Evolutionary conservation across 805 yeast species (phyloP).

Genomic region (Starmerella vaccinii): DNA sequence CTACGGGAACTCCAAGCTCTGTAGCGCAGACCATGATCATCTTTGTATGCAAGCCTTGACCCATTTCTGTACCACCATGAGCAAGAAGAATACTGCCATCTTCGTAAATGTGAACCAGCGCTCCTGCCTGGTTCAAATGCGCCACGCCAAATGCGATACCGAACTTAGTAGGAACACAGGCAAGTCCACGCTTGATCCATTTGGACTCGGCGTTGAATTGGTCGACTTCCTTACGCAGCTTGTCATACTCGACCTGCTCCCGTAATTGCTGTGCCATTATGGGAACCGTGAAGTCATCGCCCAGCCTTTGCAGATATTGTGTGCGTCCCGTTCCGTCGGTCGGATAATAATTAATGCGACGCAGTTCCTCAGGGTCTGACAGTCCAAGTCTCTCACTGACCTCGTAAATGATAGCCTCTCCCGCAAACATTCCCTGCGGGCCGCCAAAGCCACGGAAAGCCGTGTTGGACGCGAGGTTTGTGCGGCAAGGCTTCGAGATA

Average conservation of each 20-base stretch:
- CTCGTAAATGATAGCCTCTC: slow-evolving; percentile 35
- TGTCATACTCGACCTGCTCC: slow-evolving; percentile 32
- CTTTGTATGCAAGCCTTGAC: slow-evolving; percentile 41
- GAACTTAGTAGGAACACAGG: slow-evolving; percentile 40
- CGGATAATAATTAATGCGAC: slow-evolving; percentile 34
- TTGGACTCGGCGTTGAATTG: slow-evolving; percentile 35
- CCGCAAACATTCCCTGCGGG: slow-evolving; percentile 41
- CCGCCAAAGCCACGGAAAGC: slow-evolving; percentile 45
- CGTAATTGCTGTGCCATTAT: slow-evolving; percentile 33
- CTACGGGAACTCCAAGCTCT: slow-evolving; percentile 36
- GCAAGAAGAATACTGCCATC: slow-evolving; percentile 41
- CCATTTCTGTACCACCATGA: slow-evolving; percentile 44
- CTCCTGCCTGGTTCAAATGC: slow-evolving; percentile 41
- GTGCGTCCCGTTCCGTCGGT: slow-evolving; percentile 29
- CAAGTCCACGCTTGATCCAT: slow-evolving; percentile 41
- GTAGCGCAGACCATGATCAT: slow-evolving; percentile 42
- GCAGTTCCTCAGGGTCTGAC: slow-evolving; percentile 33
- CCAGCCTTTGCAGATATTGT: slow-evolving; percentile 36
- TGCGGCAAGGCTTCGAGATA: slow-evolving; percentile 35
- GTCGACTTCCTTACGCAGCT: slow-evolving; percentile 33
- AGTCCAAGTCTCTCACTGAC: slow-evolving; percentile 35
- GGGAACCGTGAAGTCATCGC: slow-evolving; percentile 36
- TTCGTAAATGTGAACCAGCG: slow-evolving; percentile 38
- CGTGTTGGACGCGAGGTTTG: slow-evolving; percentile 40
- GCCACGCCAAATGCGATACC: slow-evolving; percentile 41